A percentile compares a stretch with the other conserved stretches of the same genome.
These are phyloP conservation scores for Pseudogymnoascus sp. DNA, from an alignment of 2,329 filamentous ascomycete species.

Conservation along the genomic window DNA sequence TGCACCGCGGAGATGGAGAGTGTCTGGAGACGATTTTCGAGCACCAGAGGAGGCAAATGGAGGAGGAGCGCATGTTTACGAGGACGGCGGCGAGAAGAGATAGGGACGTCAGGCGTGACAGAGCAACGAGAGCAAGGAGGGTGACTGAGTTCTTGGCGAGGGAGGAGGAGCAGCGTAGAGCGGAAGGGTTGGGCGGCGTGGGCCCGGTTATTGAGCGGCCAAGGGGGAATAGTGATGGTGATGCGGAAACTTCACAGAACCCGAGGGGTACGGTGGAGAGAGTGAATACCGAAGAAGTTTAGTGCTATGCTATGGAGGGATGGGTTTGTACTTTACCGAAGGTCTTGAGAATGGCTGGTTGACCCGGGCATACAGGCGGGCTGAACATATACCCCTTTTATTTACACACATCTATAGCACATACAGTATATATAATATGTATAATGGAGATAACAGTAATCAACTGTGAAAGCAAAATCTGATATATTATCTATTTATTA, in stretches of 20 bases:
- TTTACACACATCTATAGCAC: background rate
- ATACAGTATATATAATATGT: background rate
- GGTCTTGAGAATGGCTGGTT: background rate
- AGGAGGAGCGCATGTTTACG: constrained; percentile 17
- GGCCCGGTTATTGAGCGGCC: background rate
- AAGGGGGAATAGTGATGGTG: background rate
- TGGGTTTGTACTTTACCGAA: background rate
- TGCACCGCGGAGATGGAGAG: constrained; percentile 37
- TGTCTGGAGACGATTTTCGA: constrained; percentile 30
- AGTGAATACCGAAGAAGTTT: background rate
- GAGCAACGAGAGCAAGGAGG: background rate
- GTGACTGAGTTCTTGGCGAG: background rate
- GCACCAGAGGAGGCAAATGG: constrained; percentile 21
- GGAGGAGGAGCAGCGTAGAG: background rate
- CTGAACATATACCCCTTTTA: background rate
- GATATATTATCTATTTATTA: constrained; percentile 10
- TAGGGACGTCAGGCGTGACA: background rate
- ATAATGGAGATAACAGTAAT: background rate
- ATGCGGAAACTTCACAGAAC: background rate
- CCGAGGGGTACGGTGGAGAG: background rate
- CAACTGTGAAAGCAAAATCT: background rate
- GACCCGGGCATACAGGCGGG: background rate
- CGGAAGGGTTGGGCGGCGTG: background rate
- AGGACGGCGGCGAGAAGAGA: constrained; percentile 16
- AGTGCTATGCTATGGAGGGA: background rate